A percentile compares a stretch with the other conserved stretches of the same genome.
These are phyloP conservation scores for Quercus ilex DNA, from an alignment of 306 rosid genomes.

Conservation along the genomic window DNA sequence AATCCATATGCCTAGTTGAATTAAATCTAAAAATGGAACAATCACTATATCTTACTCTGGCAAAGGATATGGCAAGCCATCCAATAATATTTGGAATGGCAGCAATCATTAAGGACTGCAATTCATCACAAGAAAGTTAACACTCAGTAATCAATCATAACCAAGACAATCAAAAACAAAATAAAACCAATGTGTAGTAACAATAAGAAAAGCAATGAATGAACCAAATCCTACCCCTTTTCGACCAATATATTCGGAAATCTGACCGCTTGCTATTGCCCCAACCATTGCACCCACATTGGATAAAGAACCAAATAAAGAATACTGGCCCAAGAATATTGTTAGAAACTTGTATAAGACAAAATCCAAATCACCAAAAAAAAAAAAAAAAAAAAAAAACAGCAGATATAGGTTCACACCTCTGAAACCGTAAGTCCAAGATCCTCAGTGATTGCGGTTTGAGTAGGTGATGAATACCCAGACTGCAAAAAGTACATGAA, in stretches of 20 bases:
- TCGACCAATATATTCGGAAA: slow-evolving; percentile 89
- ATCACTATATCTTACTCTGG: slow-evolving; percentile 54
- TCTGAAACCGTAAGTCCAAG: slow-evolving; percentile 81
- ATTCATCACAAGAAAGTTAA: slow-evolving; percentile 26
- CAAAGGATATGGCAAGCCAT: slow-evolving; percentile 87
- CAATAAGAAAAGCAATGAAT: not conserved
- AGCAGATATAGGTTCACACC: slow-evolving; percentile 39
- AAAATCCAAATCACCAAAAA: not conserved
- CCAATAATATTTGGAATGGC: slow-evolving; percentile 91
- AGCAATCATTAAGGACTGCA: slow-evolving; percentile 90
- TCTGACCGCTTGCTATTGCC: slow-evolving; percentile 95
- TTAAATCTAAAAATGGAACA: not conserved
- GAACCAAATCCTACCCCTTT: slow-evolving; percentile 69
- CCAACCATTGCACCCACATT: slow-evolving; percentile 99
- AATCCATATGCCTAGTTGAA: not conserved
- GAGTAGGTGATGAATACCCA: slow-evolving; percentile 95
- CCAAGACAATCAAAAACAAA: not conserved
- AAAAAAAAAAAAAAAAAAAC: not conserved
- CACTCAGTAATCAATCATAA: slow-evolving; percentile 15
- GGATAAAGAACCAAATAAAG: slow-evolving; percentile 86
- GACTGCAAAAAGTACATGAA: slow-evolving; percentile 36
- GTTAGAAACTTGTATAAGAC: slow-evolving; percentile 13
- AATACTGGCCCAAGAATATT: slow-evolving; percentile 49
- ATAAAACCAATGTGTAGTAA: not conserved
- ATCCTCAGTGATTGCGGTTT: slow-evolving; percentile 74